Evolutionary conservation across 2,329 filamentous ascomycete genomes (phyloP).

Genomic region (Talaromyces sp.): DNA sequence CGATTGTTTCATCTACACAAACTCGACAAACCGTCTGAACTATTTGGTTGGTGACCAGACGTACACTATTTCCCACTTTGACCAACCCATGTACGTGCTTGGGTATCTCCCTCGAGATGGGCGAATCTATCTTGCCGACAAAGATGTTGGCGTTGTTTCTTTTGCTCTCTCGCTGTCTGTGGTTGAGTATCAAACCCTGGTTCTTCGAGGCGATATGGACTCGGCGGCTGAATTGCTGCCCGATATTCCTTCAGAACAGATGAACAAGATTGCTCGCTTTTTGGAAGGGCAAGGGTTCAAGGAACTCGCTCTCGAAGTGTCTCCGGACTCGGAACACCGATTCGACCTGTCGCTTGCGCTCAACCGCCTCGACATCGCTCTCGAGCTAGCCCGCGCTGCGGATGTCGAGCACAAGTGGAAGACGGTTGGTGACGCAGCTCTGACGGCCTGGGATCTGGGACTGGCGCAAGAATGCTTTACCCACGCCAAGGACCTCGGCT

Average conservation of each 20-base stretch:
- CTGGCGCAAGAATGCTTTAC: constrained; percentile 91
- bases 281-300: constrained; percentile 96
- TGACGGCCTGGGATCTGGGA: constrained; percentile 78
- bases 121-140: constrained; percentile 91
- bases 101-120: constrained; percentile 94
- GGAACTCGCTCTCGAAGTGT: constrained; percentile 88
- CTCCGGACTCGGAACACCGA: constrained; percentile 91
- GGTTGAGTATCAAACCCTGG: constrained; percentile 93
- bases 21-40: constrained; percentile 91
- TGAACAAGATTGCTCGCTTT: constrained; percentile 98
- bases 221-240: constrained; percentile 78
- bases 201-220: constrained; percentile 90
- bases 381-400: constrained; percentile 75
- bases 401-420: constrained; percentile 98
- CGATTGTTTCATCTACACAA: constrained; percentile 98
- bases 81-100: constrained; percentile 89
- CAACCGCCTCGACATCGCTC: constrained; percentile 77
- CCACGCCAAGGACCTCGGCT: constrained; percentile 85
- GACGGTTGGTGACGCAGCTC: constrained; percentile 86
- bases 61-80: constrained; percentile 95
- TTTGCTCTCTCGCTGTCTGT: constrained; percentile 88
- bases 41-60: constrained; percentile 97
- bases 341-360: constrained; percentile 86
- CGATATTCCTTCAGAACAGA: constrained; percentile 83
- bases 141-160: constrained; percentile 87